These are phyloP conservation scores for Leccinum griseonigrum DNA, from an alignment of 1,284 basidiomycete genomes.

Conservation along the genomic window DNA sequence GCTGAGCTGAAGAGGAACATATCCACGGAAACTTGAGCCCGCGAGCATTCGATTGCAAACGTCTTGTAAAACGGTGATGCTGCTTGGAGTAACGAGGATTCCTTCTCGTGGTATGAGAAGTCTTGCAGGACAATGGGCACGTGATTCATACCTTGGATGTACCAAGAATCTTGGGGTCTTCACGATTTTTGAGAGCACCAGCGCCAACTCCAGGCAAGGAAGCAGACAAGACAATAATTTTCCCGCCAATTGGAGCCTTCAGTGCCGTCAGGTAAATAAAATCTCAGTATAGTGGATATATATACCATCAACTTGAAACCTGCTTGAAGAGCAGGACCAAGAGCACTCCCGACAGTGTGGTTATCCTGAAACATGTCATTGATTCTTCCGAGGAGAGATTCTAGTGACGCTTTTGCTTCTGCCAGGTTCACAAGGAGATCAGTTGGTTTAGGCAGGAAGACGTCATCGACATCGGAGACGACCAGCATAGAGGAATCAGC, in stretches of 20 bases:
- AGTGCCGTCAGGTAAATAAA: constrained; percentile 13
- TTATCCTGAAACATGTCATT: constrained; percentile 98
- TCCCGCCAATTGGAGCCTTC: constrained; percentile 88
- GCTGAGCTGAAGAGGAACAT: constrained; percentile 97
- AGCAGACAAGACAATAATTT: constrained; percentile 89
- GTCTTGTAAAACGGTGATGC: constrained; percentile 98
- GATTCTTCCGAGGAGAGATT: constrained; percentile 78
- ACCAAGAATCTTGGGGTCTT: constrained; percentile 95
- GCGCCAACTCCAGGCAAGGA: constrained; percentile 87
- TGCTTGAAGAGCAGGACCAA: constrained; percentile 95
- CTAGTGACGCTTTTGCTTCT: constrained; percentile 82
- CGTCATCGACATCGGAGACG: constrained; percentile 94
- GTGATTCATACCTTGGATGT: constrained; percentile 75
- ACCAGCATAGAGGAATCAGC: constrained; percentile 94
- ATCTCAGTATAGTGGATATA: neutral
- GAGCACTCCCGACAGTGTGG: constrained; percentile 86
- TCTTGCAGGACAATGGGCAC: neutral
- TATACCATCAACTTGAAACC: constrained; percentile 91
- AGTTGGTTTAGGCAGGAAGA: constrained; percentile 95
- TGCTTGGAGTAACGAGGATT: constrained; percentile 84
- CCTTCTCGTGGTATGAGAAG: constrained; percentile 42
- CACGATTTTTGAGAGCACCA: constrained; percentile 92
- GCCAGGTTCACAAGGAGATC: constrained; percentile 74
- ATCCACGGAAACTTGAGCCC: constrained; percentile 96
- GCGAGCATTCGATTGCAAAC: constrained; percentile 97